phyloP scores from a whole-genome alignment of 148 eudicot genomes.

The Agrostemma githago region DNA sequence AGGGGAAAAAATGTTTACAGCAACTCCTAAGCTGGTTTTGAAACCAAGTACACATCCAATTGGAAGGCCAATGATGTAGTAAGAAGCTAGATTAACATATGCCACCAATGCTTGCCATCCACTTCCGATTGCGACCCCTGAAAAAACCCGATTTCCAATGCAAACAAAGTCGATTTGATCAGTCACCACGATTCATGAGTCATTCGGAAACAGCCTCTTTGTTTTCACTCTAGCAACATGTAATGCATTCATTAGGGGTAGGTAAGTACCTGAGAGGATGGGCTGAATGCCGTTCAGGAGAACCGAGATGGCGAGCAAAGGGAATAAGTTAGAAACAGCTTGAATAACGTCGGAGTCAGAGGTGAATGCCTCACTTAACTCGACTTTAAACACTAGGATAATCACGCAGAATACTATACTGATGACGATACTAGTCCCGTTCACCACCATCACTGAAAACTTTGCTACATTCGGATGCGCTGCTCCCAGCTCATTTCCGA shows the following conservation, averaged over 20 bases:
- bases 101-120: constrained; percentile 58
- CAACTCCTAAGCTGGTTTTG: constrained; percentile 48
- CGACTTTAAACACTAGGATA: constrained; percentile 36
- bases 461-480: constrained; percentile 51
- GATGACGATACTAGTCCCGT: constrained; percentile 39
- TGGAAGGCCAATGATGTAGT: constrained; percentile 54
- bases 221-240: no score
- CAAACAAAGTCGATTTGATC: not conserved
- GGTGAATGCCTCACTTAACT: constrained; percentile 46
- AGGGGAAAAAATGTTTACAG: constrained; percentile 30
- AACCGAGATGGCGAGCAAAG: constrained; percentile 52
- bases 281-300: constrained; percentile 53
- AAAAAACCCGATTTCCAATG: not conserved
- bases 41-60: constrained; percentile 63
- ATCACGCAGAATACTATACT: constrained; percentile 37
- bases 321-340: constrained; percentile 41
- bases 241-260: not conserved
- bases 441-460: constrained; percentile 46
- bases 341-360: constrained; percentile 40
- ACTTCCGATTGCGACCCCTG: constrained; percentile 64
- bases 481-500: constrained; percentile 55
- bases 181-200: not conserved
- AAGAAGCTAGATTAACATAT: constrained; percentile 45
- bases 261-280: constrained; percentile 41
- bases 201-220: not conserved